These are phyloP conservation scores for Rhodotorula graminis DNA, from an alignment of 768 basidiomycete genomes.

Conservation along the genomic window DNA sequence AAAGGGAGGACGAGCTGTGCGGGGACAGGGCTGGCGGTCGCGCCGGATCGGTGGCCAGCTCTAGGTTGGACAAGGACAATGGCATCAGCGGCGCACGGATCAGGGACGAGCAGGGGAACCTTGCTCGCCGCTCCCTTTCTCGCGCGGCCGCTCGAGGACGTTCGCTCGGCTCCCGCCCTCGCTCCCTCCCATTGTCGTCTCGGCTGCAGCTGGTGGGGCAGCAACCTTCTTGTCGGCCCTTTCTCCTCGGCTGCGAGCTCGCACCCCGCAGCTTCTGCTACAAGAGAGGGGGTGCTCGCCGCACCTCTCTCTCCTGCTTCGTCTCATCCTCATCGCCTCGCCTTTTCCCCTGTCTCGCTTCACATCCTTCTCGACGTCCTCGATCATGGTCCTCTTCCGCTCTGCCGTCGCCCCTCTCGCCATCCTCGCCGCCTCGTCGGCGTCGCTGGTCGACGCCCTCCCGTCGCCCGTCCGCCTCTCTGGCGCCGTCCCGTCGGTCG, in stretches of 20 bases:
- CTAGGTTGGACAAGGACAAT: background rate
- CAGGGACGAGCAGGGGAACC: background rate
- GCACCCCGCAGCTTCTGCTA: background rate
- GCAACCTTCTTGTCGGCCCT: background rate
- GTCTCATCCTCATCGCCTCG: background rate
- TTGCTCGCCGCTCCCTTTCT: too few relatives aligned
- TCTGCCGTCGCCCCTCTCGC: background rate
- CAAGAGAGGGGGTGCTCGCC: background rate
- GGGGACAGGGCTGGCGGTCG: too few relatives aligned
- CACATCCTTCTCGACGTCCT: background rate
- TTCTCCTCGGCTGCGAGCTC: background rate
- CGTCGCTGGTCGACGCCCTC: background rate
- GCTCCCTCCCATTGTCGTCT: background rate
- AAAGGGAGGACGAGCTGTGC: background rate
- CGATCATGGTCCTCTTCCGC: background rate
- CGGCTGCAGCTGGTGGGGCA: background rate
- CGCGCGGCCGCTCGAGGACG: too few relatives aligned
- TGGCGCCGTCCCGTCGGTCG: background rate
- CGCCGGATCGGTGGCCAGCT: too few relatives aligned
- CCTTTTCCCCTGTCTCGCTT: background rate
- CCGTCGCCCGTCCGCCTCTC: slow-evolving; percentile 4
- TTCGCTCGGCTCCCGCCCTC: background rate
- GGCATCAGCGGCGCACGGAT: background rate
- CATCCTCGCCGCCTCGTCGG: background rate
- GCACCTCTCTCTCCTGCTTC: background rate